Evolutionary conservation across 176 grass and related monocot genomes (phyloP), one percentile per base, ranked within the genome.

Genomic region (Eremochloa ophiuroides): DNA sequence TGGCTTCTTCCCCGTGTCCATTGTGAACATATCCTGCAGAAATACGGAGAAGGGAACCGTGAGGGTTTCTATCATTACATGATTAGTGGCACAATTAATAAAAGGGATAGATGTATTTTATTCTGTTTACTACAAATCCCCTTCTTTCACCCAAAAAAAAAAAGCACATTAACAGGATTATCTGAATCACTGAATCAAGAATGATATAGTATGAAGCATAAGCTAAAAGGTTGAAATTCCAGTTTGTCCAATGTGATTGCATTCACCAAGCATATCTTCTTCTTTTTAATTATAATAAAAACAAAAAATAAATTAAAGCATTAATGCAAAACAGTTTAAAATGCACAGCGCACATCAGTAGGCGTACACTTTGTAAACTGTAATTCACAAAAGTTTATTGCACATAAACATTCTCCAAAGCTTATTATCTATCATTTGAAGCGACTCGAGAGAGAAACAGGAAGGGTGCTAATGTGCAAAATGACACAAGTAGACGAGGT

Each of bases 21-120:
- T 98, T 95, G 64, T 98, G 95, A 85, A 89, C 88, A 93, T 95
- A 98, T 47, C 95, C 92, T 87, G 46, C 44, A 89, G 28, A 74
- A 79, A 74, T 56, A 77, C 56, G 43, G 50, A 83, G 39, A 23
- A 31, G 20, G 55, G 7, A 83, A 79, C 71, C 70, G 27, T 75
- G 71, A 80, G 10, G 28, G 55, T 70, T 88, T 75, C 67, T 51
- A 3, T 25, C 29, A 14, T 37, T 15, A 29, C 62, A 60, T 37
- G 12, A 42, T 87, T 31, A 43, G 66, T 78, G 28, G 43, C 43
- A 65, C 10, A 8, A 38, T 58, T 23, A 53, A 71, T 42, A 51
- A 47, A 77, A 34, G 10, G 8, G 8, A 15, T 16, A 68, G 6
- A 23, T 15, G 42, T 14, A 60, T 60, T 27, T 27, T 12, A 60